Percentiles rank a stretch among this genome's conserved stretches.
Conservation (phyloP, 192 early-diverging fungal genomes). For the Coemansia interrupta region DNA sequence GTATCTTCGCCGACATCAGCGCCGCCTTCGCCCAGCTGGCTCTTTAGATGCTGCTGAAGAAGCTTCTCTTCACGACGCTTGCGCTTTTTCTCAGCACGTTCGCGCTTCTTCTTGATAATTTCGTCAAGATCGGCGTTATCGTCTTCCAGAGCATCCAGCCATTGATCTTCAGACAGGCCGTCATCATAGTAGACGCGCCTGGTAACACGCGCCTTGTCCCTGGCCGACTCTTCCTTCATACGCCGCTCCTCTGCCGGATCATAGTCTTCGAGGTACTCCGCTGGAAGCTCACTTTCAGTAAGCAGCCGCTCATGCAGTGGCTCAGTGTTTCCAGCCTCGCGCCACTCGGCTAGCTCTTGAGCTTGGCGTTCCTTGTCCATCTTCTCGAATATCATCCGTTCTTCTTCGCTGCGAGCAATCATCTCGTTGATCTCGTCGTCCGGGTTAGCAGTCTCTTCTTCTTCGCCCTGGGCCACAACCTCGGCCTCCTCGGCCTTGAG, state of each 20-base stretch:
- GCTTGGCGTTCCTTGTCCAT: conserved; percentile 55
- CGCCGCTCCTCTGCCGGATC: conserved; percentile 54
- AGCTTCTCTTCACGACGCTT: conserved; percentile 34
- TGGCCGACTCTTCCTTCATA: conserved; percentile 57
- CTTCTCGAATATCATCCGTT: conserved; percentile 58
- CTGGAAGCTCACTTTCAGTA: conserved; percentile 80
- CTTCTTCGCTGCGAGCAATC: conserved; percentile 81
- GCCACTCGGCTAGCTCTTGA: conserved; percentile 55
- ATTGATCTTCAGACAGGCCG: conserved; percentile 91
- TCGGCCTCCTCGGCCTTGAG: conserved; percentile 81
- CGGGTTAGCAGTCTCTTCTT: conserved; percentile 68
- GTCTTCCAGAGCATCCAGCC: conserved; percentile 71
- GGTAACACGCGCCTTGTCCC: conserved; percentile 71
- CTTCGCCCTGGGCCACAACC: conserved; percentile 61
- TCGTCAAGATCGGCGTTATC: conserved; percentile 63
- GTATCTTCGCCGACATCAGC: conserved; percentile 5
- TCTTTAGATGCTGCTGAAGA: conserved; percentile 21
- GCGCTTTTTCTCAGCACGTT: conserved; percentile 33
- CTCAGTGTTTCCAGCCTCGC: conserved; percentile 56
- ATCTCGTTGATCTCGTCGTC: conserved; percentile 94
- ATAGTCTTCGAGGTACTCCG: conserved; percentile 68
- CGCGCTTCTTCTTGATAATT: conserved; percentile 51
- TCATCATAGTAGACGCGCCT: conserved; percentile 85
- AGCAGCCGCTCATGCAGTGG: conserved; percentile 75
- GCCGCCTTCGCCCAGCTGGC: conserved; percentile 23